phyloP scores from a whole-genome alignment of 2,329 filamentous ascomycete genomes.

The Hypoxylon sp. region DNA sequence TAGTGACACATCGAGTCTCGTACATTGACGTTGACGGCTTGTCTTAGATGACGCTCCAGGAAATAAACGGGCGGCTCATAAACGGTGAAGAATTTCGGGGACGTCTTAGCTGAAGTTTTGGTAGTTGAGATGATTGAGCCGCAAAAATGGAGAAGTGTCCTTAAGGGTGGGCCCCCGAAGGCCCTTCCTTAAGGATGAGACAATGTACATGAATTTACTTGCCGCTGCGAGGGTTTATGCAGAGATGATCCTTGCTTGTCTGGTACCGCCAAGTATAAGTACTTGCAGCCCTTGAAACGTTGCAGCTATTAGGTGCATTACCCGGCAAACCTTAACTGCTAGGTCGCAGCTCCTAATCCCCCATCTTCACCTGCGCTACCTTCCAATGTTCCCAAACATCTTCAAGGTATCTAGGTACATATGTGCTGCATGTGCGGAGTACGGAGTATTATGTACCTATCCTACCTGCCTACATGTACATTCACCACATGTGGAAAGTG shows the following conservation, averaged over 20 bases:
- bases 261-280: constrained; percentile 9
- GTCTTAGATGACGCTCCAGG: constrained; percentile 29
- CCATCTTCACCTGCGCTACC: not conserved
- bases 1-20: constrained; percentile 28
- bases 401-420: not conserved
- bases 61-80: constrained; percentile 5
- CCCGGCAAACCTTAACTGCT: constrained; percentile 40
- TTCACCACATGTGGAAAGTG: not conserved
- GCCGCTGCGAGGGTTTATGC: not conserved
- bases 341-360: constrained; percentile 8
- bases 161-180: constrained; percentile 21
- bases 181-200: constrained; percentile 1
- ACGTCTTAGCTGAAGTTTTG: constrained; percentile 25
- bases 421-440: constrained; percentile 33
- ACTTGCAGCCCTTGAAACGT: constrained; percentile 15
- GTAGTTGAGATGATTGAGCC: constrained; percentile 33
- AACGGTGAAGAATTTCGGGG: constrained; percentile 21
- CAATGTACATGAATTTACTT: constrained; percentile 10
- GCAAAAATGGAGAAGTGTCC: constrained; percentile 28
- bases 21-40: constrained; percentile 22
- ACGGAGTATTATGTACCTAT: constrained; percentile 38
- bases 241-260: not conserved
- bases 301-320: constrained; percentile 45
- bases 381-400: too few species aligned
- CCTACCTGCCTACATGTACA: not conserved